Evolutionary conservation across 2,329 filamentous ascomycete genomes (phyloP).

Genomic region (Lojkania enalia): DNA sequence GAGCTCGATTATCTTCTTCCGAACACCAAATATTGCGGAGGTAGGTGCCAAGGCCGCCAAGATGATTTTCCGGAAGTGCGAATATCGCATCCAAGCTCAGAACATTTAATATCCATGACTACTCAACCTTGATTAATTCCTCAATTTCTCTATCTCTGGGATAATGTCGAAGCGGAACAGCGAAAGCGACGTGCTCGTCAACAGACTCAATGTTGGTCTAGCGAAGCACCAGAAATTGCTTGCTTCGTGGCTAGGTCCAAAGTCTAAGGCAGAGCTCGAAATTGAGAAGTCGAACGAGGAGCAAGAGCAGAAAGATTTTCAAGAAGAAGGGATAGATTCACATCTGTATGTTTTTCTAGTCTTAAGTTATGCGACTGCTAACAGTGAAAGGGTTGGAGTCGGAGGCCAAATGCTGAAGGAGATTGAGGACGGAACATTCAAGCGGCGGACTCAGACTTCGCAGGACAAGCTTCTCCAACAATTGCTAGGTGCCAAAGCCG

Average conservation of each 20-base stretch:
- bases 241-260: conserved; percentile 60
- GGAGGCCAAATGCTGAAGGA: conserved; percentile 43
- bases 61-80: conserved; percentile 33
- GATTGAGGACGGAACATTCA: conserved; percentile 43
- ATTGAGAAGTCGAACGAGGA: conserved; percentile 49
- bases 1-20: conserved; percentile 28
- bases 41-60: conserved; percentile 33
- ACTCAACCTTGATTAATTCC: conserved; percentile 14
- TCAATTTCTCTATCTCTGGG: not conserved
- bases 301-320: conserved; percentile 56
- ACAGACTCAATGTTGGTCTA: conserved; percentile 57
- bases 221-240: conserved; percentile 59
- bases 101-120: conserved; percentile 18
- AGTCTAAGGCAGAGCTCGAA: conserved; percentile 43
- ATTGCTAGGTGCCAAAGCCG: conserved; percentile 49
- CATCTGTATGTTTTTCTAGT: conserved; percentile 1
- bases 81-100: conserved; percentile 26
- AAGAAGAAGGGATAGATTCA: conserved; percentile 60
- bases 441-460: conserved; percentile 41
- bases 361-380: not conserved
- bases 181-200: conserved; percentile 60
- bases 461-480: conserved; percentile 49
- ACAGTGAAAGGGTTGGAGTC: conserved; percentile 41
- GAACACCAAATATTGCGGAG: conserved; percentile 35
- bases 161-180: conserved; percentile 39